Percentiles rank a stretch among this genome's conserved stretches.
Evolutionary conservation across 257 asterid species (phyloP).

Genomic region (Nicotiana undulata): DNA sequence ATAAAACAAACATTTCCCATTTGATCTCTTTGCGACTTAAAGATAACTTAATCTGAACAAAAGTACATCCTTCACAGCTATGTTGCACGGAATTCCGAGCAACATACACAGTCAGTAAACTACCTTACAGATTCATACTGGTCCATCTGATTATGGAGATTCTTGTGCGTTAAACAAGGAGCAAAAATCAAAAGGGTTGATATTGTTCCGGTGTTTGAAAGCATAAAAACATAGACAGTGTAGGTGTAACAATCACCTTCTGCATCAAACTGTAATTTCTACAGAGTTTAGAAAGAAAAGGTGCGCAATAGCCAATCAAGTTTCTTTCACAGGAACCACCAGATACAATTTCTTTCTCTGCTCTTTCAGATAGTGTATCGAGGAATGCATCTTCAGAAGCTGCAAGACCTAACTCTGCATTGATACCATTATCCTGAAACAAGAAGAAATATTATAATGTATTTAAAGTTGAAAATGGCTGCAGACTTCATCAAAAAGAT

Average conservation of each 20-base stretch:
- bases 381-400: slow-evolving; percentile 91
- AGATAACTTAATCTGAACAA: background rate
- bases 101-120: background rate
- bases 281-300: slow-evolving; percentile 69
- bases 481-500: slow-evolving; percentile 9
- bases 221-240: slow-evolving; percentile 1
- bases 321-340: slow-evolving; percentile 48
- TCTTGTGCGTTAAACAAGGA: background rate
- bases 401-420: slow-evolving; percentile 83
- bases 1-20: background rate
- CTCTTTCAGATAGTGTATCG: slow-evolving; percentile 67
- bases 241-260: slow-evolving; percentile 50
- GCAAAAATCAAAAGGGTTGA: background rate
- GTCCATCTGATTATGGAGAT: background rate
- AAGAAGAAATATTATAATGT: slow-evolving; percentile 8
- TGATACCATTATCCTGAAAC: slow-evolving; percentile 60
- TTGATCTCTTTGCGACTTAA: background rate
- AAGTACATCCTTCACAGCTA: background rate
- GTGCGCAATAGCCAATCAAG: slow-evolving; percentile 79
- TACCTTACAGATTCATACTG: background rate
- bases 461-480: slow-evolving; percentile 10
- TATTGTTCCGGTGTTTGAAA: background rate
- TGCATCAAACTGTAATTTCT: slow-evolving; percentile 84
- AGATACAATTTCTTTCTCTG: slow-evolving; percentile 88
- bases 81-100: no score